These are phyloP conservation scores for Ceratocystis albifundus DNA, from an alignment of 2,329 filamentous ascomycete species.

Conservation along the genomic window DNA sequence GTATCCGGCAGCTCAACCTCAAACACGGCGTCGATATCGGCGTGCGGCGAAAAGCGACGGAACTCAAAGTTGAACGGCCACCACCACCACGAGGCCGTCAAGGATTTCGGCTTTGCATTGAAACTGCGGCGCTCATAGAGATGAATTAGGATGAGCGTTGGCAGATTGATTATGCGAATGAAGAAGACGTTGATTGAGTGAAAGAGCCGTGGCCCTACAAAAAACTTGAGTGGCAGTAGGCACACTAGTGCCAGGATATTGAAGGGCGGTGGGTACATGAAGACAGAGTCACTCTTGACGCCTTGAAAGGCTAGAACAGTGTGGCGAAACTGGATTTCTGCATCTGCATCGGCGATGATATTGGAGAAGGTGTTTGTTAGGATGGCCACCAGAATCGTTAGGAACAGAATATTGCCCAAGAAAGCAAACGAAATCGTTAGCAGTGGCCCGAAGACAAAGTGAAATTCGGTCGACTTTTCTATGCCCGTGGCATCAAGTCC, in stretches of 20 bases:
- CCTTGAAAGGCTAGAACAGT: conserved; percentile 63
- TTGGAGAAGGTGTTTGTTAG: conserved; percentile 60
- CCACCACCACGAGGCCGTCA: conserved; percentile 20
- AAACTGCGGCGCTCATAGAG: conserved; percentile 50
- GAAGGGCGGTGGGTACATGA: conserved; percentile 58
- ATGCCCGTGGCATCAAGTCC: conserved; percentile 54
- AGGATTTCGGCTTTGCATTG: neutral
- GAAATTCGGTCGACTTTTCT: conserved; percentile 45
- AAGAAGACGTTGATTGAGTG: conserved; percentile 60
- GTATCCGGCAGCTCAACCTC: conserved; percentile 44
- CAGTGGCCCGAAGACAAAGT: conserved; percentile 53
- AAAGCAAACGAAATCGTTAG: conserved; percentile 64
- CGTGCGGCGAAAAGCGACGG: conserved; percentile 43
- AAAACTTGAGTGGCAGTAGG: conserved; percentile 53
- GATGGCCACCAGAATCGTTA: conserved; percentile 63
- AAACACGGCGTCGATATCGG: conserved; percentile 49
- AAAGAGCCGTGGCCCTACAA: conserved; percentile 52
- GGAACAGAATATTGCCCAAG: conserved; percentile 61
- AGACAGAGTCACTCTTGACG: conserved; percentile 60
- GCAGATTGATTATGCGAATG: conserved; percentile 52
- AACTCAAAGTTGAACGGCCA: conserved; percentile 35
- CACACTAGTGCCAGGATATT: conserved; percentile 54
- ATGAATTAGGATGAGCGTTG: conserved; percentile 49
- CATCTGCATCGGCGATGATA: conserved; percentile 55
- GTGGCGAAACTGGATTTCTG: conserved; percentile 60